A percentile compares a stretch with the other conserved stretches of the same genome.
Evolutionary conservation across 495 filamentous ascomycete species (phyloP).

Genomic region (Neurospora sp.): DNA sequence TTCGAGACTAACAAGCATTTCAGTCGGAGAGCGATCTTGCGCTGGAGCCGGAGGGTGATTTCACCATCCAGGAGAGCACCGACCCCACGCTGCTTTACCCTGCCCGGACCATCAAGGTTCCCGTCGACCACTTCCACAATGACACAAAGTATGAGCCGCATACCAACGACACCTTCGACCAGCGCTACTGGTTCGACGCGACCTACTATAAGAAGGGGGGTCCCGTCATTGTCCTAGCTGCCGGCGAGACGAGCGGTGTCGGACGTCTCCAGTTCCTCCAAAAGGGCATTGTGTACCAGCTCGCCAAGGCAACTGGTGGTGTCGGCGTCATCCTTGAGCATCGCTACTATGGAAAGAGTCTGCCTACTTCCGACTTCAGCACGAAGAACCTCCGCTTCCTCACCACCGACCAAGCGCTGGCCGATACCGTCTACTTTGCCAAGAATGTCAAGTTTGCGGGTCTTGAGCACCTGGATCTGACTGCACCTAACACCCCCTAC

Average conservation of each 20-base stretch:
- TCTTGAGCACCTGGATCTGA: slow-evolving; percentile 51
- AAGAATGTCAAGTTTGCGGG: slow-evolving; percentile 54
- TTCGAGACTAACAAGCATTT: background rate
- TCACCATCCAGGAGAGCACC: background rate
- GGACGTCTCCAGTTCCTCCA: slow-evolving; percentile 54
- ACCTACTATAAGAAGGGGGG: slow-evolving; percentile 56
- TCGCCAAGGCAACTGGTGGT: slow-evolving; percentile 53
- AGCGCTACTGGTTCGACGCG: slow-evolving; percentile 68
- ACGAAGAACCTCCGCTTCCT: slow-evolving; percentile 61
- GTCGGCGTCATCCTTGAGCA: slow-evolving; percentile 71
- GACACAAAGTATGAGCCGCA: slow-evolving; percentile 61
- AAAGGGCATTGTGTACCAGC: slow-evolving; percentile 55
- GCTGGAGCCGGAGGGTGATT: background rate
- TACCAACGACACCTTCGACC: slow-evolving; percentile 43
- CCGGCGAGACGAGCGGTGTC: slow-evolving; percentile 51
- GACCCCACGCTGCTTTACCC: slow-evolving; percentile 13
- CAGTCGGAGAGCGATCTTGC: slow-evolving; percentile 3
- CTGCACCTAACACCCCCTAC: slow-evolving; percentile 47
- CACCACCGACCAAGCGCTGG: slow-evolving; percentile 64
- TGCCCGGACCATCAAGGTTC: slow-evolving; percentile 50
- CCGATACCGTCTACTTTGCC: slow-evolving; percentile 65
- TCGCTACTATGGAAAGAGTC: slow-evolving; percentile 59
- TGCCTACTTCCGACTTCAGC: slow-evolving; percentile 47
- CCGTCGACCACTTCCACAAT: slow-evolving; percentile 69
- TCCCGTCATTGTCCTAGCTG: slow-evolving; percentile 58